Evolutionary conservation across 2,329 filamentous ascomycete species (phyloP).

Genomic region (Aspergillus carbonarius): DNA sequence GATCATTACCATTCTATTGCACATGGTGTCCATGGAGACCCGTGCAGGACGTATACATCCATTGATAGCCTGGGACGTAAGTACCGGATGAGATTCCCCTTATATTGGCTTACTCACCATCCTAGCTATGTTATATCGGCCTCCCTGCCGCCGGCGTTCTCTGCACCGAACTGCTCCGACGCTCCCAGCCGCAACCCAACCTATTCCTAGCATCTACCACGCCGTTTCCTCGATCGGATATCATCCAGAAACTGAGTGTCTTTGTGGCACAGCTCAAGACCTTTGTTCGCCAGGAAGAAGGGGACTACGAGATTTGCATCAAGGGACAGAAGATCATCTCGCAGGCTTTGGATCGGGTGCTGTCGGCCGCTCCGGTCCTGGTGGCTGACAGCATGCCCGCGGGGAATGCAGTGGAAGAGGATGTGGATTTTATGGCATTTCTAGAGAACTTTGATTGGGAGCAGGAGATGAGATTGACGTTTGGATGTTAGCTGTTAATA

Average conservation of each 20-base stretch:
- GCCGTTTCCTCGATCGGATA: slow-evolving; percentile 19
- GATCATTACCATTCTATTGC: slow-evolving; percentile 1
- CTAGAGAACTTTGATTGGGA: slow-evolving; percentile 20
- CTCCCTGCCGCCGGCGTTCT: slow-evolving; percentile 25
- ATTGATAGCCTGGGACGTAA: slow-evolving; percentile 3
- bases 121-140: slow-evolving; percentile 20
- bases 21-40: slow-evolving; percentile 4
- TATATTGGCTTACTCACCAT: neutral
- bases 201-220: neutral
- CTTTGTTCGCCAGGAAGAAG: slow-evolving; percentile 10
- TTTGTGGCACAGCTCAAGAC: slow-evolving; percentile 18
- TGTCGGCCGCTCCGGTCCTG: slow-evolving; percentile 2
- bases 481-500: neutral
- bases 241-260: slow-evolving; percentile 25
- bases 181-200: slow-evolving; percentile 8
- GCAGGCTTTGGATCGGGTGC: slow-evolving; percentile 16
- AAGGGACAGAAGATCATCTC: slow-evolving; percentile 15
- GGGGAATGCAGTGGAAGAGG: neutral
- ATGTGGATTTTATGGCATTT: slow-evolving; percentile 16
- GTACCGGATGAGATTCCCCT: neutral
- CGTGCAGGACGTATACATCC: neutral
- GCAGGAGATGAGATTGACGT: slow-evolving; percentile 11
- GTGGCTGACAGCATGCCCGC: neutral
- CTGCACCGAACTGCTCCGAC: slow-evolving; percentile 22
- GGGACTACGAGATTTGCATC: slow-evolving; percentile 12